These are phyloP conservation scores for Didymella exigua DNA, from an alignment of 2,329 filamentous ascomycete genomes.

Conservation along the genomic window DNA sequence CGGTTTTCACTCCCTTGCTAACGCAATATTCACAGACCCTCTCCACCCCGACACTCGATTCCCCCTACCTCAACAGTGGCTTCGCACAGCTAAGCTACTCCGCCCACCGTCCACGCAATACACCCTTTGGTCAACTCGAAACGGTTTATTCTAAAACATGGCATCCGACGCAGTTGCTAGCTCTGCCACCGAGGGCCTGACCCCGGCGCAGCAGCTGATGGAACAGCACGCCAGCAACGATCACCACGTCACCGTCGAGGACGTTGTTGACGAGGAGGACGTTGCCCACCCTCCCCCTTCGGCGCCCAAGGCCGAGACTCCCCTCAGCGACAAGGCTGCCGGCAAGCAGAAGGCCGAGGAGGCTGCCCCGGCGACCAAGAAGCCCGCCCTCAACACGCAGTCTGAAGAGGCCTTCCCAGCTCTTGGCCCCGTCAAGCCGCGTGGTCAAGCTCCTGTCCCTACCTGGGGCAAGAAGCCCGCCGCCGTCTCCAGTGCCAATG, in stretches of 20 bases:
- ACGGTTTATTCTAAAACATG: slow-evolving; percentile 48
- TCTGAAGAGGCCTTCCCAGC: slow-evolving; percentile 95
- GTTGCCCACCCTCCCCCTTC: slow-evolving; percentile 62
- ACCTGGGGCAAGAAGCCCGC: slow-evolving; percentile 77
- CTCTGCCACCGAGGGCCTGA: slow-evolving; percentile 44
- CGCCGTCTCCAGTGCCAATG: slow-evolving; percentile 54
- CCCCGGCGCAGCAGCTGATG: slow-evolving; percentile 64
- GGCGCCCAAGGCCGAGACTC: slow-evolving; percentile 44
- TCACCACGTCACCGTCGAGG: slow-evolving; percentile 76
- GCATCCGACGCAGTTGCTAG: slow-evolving; percentile 45
- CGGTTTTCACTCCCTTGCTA: not conserved
- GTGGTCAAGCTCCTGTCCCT: slow-evolving; percentile 64
- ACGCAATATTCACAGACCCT: not conserved
- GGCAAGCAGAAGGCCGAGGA: slow-evolving; percentile 70
- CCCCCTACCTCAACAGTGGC: slow-evolving; percentile 33
- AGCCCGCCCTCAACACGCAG: slow-evolving; percentile 71
- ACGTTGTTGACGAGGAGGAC: slow-evolving; percentile 80
- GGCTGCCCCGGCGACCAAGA: slow-evolving; percentile 41
- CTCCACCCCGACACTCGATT: not conserved
- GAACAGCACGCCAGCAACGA: slow-evolving; percentile 68
- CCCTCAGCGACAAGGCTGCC: slow-evolving; percentile 66
- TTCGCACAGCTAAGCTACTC: slow-evolving; percentile 31
- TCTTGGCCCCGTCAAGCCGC: slow-evolving; percentile 74
- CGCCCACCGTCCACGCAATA: slow-evolving; percentile 43
- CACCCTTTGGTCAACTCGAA: slow-evolving; percentile 47